Conservation (phyloP, 352 stramenopile species). For the Phytopythium cucurbitacearum region DNA sequence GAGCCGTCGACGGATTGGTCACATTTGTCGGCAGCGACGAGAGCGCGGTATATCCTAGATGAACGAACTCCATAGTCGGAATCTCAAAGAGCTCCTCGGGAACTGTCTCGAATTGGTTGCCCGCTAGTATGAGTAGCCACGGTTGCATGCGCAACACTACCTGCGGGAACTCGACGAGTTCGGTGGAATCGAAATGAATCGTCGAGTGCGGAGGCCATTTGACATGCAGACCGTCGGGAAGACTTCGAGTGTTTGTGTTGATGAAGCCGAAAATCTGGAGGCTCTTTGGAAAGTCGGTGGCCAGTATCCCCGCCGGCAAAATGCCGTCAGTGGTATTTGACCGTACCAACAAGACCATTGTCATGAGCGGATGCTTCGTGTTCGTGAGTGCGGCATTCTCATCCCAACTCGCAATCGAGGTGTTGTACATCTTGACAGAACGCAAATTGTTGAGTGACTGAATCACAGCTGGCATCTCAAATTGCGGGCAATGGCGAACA, state of each 20-base stretch:
- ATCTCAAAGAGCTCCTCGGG: background rate
- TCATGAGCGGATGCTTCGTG: background rate
- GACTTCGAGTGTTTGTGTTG: background rate
- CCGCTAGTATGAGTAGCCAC: background rate
- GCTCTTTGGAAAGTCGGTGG: background rate
- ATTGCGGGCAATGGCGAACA: slow-evolving; percentile 27
- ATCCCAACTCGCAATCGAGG: background rate
- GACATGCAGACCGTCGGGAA: background rate
- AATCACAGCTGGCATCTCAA: slow-evolving; percentile 1
- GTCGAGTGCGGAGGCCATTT: background rate
- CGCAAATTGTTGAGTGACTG: background rate
- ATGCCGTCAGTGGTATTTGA: background rate
- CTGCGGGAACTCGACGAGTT: background rate
- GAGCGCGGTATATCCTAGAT: background rate
- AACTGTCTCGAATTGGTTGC: background rate
- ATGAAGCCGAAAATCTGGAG: background rate
- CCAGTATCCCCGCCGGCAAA: background rate
- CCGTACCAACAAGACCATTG: background rate
- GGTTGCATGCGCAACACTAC: background rate
- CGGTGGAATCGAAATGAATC: background rate
- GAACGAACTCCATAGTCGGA: background rate
- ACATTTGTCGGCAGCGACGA: background rate
- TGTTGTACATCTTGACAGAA: slow-evolving; percentile 3
- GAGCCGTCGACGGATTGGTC: background rate
- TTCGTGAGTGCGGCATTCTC: background rate